A percentile compares a stretch with the other conserved stretches of the same genome.
These are phyloP conservation scores for Colletotrichum salicis DNA, from an alignment of 2,329 filamentous ascomycete species.

Conservation along the genomic window DNA sequence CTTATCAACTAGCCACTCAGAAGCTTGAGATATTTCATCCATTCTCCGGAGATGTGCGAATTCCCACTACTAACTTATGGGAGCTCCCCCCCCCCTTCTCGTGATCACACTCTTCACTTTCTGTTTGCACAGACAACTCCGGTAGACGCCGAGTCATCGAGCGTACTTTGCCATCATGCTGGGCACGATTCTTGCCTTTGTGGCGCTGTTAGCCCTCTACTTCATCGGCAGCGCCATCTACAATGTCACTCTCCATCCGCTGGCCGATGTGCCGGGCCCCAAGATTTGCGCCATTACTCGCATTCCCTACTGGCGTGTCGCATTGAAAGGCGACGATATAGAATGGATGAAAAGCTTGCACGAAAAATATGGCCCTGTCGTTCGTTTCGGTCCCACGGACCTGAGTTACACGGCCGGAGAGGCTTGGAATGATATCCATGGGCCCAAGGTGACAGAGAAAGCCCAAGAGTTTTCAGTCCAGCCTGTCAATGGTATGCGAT, in stretches of 20 bases:
- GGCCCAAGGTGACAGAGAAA: constrained; percentile 31
- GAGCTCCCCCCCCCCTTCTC: not conserved
- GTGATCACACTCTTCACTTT: not conserved
- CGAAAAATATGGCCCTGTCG: constrained; percentile 37
- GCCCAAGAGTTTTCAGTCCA: constrained; percentile 35
- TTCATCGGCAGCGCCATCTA: constrained; percentile 36
- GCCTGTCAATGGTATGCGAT: constrained; percentile 35
- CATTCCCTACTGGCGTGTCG: constrained; percentile 39
- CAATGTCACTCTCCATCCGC: constrained; percentile 39
- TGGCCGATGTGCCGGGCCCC: constrained; percentile 38
- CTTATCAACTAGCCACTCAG: constrained; percentile 2
- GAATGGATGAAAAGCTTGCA: constrained; percentile 39
- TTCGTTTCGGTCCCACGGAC: constrained; percentile 39
- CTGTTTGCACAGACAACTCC: not conserved
- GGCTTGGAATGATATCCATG: constrained; percentile 39
- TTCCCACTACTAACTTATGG: not conserved
- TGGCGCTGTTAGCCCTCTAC: constrained; percentile 15
- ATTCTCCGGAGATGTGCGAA: not conserved
- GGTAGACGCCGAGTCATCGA: not conserved
- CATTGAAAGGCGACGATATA: constrained; percentile 37
- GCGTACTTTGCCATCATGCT: not conserved
- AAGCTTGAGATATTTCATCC: constrained; percentile 2
- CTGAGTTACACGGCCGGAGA: constrained; percentile 37
- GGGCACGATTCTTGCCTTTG: not conserved
- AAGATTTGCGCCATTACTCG: constrained; percentile 37